These are phyloP conservation scores for Russula emetica DNA, from an alignment of 768 basidiomycete species.

Conservation along the genomic window DNA sequence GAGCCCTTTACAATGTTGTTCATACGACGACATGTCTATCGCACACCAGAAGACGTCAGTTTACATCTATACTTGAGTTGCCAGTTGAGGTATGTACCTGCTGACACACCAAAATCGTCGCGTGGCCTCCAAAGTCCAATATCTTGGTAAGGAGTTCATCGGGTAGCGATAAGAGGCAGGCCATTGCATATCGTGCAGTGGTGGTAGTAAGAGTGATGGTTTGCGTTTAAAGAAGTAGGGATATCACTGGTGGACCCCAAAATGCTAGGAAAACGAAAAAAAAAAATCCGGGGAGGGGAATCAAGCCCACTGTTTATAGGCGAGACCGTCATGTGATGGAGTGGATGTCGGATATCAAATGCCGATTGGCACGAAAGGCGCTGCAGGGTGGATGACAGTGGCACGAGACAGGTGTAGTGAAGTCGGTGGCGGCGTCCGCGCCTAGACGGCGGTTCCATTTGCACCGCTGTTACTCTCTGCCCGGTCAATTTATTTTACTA, in stretches of 20 bases:
- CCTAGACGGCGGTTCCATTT: neutral
- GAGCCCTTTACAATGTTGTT: neutral
- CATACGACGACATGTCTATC: constrained; percentile 2
- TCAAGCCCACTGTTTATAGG: constrained; percentile 1
- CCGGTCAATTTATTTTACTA: neutral
- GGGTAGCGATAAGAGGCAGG: constrained; percentile 5
- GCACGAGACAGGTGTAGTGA: neutral
- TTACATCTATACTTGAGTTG: neutral
- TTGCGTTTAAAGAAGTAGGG: neutral
- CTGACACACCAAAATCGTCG: neutral
- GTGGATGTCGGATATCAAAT: neutral
- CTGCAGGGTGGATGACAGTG: neutral
- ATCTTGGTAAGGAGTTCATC: constrained; percentile 9
- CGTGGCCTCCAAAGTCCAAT: neutral
- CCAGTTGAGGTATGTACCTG: neutral
- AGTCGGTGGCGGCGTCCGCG: neutral
- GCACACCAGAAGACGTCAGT: neutral
- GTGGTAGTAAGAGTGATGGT: neutral
- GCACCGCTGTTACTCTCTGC: neutral
- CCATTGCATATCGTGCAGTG: neutral
- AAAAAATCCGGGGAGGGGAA: neutral
- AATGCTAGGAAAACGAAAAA: neutral
- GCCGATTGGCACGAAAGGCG: neutral
- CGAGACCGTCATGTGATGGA: neutral
- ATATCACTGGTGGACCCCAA: neutral